phyloP scores from a whole-genome alignment of 352 stramenopile genomes.

The Thalassiosira sp. region DNA sequence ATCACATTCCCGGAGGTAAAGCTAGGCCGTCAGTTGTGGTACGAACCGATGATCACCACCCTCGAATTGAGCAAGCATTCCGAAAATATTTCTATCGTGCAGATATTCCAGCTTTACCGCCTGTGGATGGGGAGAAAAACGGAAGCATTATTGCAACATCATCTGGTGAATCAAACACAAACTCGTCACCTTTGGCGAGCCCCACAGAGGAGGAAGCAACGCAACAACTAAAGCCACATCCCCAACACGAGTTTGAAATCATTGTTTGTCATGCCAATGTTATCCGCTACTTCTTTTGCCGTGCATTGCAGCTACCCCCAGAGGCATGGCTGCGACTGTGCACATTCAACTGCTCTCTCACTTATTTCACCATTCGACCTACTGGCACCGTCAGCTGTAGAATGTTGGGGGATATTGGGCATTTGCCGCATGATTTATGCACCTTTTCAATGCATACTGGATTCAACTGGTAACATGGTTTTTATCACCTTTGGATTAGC shows the following conservation, averaged over 20 bases:
- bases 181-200: too few species aligned
- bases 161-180: not conserved
- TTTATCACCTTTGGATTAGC: too few species aligned
- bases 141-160: not conserved
- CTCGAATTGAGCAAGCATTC: constrained; percentile 83
- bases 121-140: constrained; percentile 8
- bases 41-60: constrained; percentile 70
- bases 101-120: constrained; percentile 19
- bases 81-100: constrained; percentile 82
- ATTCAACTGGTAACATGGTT: constrained; percentile 74
- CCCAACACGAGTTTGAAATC: constrained; percentile 83
- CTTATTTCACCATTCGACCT: constrained; percentile 81
- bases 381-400: constrained; percentile 81
- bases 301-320: constrained; percentile 82
- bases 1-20: constrained; percentile 67
- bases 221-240: constrained; percentile 18
- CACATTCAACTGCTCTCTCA: constrained; percentile 85
- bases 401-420: constrained; percentile 83
- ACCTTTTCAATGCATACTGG: constrained; percentile 81
- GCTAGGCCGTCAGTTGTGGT: constrained; percentile 61
- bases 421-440: constrained; percentile 70
- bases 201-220: not conserved
- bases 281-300: constrained; percentile 85
- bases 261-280: constrained; percentile 87
- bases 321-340: constrained; percentile 85